Evolutionary conservation across 1,284 basidiomycete species (phyloP), one percentile per base, ranked within the genome.

Genomic region (Hymenochaete sp.): DNA sequence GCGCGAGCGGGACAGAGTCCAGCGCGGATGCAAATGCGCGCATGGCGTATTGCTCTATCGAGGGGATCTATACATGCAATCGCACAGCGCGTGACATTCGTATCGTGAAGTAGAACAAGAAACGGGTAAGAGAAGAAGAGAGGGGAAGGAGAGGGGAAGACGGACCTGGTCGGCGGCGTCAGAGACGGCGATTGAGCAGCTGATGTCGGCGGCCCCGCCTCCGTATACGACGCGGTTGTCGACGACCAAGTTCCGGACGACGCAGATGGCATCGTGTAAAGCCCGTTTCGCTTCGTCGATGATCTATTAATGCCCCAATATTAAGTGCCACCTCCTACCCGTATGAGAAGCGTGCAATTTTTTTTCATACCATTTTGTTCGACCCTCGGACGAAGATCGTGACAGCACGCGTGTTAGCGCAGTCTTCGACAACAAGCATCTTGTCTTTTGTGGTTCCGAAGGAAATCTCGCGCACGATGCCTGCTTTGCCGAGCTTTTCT

Each of bases 1-100:
- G 72, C 1, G 96, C 95, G 13, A 98, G 77, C 6, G 96, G 96
- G 43, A 98, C 71, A 8, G 93, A 77, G 59, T 98, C 95, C 6
- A 99, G 70, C 8, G 95, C 95, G 24, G 88, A 87, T 1, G 95
- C 79, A 61, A 98, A 99, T 13, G 95, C 93, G 36, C 95, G 86
- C 93, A 98, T 98, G 1, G 95, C 95, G 61, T 99, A 99, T 71
- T 99, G 95, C 67, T 99, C 95, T 58, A 99, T 95, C 7, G 90
- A 78, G 1, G 95, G 84, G 57, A 96, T 97, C 84, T 90, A 52
- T 8, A 16, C 7, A 18, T 37, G 43, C 26, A 9, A 39, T 19
- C 16, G 25, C 11, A 25, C 7, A n/a, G 8, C 16, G 39, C 21
- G 27, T 31, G 28, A 31, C 28, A 31, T 31, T 10, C 10, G 28